A percentile compares a stretch with the other conserved stretches of the same genome.
Evolutionary conservation across 2,329 filamentous ascomycete genomes (phyloP).

Genomic region (Apiospora phragmitis): DNA sequence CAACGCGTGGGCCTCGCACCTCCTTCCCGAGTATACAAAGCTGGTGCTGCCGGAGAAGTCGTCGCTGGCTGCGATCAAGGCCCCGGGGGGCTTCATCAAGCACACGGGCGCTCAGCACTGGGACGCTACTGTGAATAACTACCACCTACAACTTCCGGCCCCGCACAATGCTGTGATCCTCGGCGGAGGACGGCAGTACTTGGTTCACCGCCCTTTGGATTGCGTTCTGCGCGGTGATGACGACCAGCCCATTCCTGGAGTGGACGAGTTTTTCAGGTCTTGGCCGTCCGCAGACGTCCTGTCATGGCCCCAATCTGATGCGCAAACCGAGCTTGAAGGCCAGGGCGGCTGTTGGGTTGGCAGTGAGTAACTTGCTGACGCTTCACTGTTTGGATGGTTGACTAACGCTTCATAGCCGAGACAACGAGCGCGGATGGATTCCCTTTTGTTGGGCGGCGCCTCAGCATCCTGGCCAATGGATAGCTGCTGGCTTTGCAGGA

Average conservation of each 20-base stretch:
- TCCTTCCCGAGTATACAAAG: slow-evolving; percentile 18
- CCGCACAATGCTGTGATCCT: slow-evolving; percentile 32
- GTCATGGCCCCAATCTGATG: slow-evolving; percentile 22
- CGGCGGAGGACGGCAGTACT: slow-evolving; percentile 27
- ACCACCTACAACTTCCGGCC: slow-evolving; percentile 32
- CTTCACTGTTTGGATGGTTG: background rate
- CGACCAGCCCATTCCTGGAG: slow-evolving; percentile 26
- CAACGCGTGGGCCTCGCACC: slow-evolving; percentile 20
- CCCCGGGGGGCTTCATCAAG: slow-evolving; percentile 30
- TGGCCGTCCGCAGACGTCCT: slow-evolving; percentile 29
- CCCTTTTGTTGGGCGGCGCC: slow-evolving; percentile 28
- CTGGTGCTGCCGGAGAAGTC: slow-evolving; percentile 16
- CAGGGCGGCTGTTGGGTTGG: slow-evolving; percentile 33
- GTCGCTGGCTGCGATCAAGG: slow-evolving; percentile 30
- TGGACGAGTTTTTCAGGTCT: slow-evolving; percentile 28
- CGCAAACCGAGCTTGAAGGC: slow-evolving; percentile 21
- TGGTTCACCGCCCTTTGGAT: slow-evolving; percentile 25
- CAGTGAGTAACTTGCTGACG: slow-evolving; percentile 16
- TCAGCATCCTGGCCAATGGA: slow-evolving; percentile 24
- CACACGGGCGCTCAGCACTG: slow-evolving; percentile 33
- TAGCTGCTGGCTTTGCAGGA: slow-evolving; percentile 28
- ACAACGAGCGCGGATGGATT: slow-evolving; percentile 18
- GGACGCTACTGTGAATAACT: slow-evolving; percentile 32
- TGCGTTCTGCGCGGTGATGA: slow-evolving; percentile 26
- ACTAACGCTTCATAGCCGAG: background rate